Base-by-base conservation (phyloP, 176 grass and related monocot species). In the Elymus sibiricus region DNA sequence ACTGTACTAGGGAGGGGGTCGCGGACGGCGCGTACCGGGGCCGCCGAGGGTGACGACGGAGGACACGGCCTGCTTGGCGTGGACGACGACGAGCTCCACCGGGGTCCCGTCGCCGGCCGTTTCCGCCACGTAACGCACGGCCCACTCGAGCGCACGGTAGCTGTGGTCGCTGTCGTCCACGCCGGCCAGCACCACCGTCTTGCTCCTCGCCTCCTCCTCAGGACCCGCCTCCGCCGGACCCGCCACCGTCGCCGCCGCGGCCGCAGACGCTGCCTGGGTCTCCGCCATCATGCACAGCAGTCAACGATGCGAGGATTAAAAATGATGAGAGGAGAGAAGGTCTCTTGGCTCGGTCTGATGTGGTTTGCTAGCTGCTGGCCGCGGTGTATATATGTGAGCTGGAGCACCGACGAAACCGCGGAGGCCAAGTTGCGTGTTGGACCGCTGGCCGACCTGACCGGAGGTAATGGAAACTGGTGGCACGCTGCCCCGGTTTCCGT, bases 121-220 rank as follows among this genome's bases (percentile, higher is more conserved):
- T 7, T 32, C 12, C 69, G 74, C 81, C 61, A 92, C 70, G 70
- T 86, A 69, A 2, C 70, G 85, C 38, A 84, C 67, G 13, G 82
- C 60, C 93, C 93, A 95, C 83, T 92, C 93, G 4, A 95, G 88
- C 59, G 93, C 93, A 82, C 88, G 7, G 86, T 78, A 88, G 88
- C 93, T 90, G 82, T 83, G 90, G 16, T 92, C 93, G 83, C 88
- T 92, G 86, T 95, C 88, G 75, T 87, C 90, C 83, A 95, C 79
- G 1, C 75, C 93, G 43, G 90, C 85, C 82, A 95, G 64, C 88
- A 95, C 75, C 90, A 88, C 79, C 69, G 77, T 86, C 83, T 82
- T 92, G 35, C 15, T 46, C 64, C 0, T 16, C 43, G 7, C 43
- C 37, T 42, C 37, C 46, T 56, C 86, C 62, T 9, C 64, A 60